Conservation (phyloP, 1,139 yeast species). For the Zygosaccharomyces pseudobailii region DNA sequence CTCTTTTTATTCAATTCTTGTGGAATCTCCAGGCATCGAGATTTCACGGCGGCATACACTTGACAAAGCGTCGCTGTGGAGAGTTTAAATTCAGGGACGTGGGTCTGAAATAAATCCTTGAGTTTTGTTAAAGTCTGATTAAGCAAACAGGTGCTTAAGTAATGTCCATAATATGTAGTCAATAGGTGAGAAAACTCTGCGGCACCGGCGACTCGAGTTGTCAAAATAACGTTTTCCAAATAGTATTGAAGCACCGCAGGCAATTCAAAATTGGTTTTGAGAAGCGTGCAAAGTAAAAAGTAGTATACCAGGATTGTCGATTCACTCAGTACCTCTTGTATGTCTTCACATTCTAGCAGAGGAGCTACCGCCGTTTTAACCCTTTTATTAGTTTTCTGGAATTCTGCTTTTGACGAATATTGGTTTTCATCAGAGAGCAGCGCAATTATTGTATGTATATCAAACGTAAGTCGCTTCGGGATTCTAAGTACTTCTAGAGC, state of each 20-base stretch:
- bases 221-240: slow-evolving; percentile 23
- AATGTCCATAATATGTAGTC: slow-evolving; percentile 9
- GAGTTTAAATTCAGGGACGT: background rate
- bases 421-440: slow-evolving; percentile 19
- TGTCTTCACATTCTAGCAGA: slow-evolving; percentile 11
- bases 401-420: slow-evolving; percentile 15
- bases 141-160: slow-evolving; percentile 6
- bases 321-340: slow-evolving; percentile 11
- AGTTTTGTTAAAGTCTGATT: slow-evolving; percentile 20
- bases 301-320: slow-evolving; percentile 17
- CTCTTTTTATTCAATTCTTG: slow-evolving; percentile 29
- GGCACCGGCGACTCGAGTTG: slow-evolving; percentile 21
- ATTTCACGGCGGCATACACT: slow-evolving; percentile 47
- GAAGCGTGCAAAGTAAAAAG: slow-evolving; percentile 19
- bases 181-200: slow-evolving; percentile 16
- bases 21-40: slow-evolving; percentile 64
- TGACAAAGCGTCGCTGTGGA: slow-evolving; percentile 32
- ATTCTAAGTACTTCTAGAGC: slow-evolving; percentile 37
- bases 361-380: slow-evolving; percentile 18
- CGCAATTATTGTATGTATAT: slow-evolving; percentile 33
- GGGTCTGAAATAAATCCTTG: slow-evolving; percentile 19
- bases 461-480: slow-evolving; percentile 34
- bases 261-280: slow-evolving; percentile 13
- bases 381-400: slow-evolving; percentile 24
- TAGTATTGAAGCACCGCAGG: slow-evolving; percentile 20